Evolutionary conservation across 208 protist species (phyloP).

Genomic region (Wallacemonas rigidus): DNA sequence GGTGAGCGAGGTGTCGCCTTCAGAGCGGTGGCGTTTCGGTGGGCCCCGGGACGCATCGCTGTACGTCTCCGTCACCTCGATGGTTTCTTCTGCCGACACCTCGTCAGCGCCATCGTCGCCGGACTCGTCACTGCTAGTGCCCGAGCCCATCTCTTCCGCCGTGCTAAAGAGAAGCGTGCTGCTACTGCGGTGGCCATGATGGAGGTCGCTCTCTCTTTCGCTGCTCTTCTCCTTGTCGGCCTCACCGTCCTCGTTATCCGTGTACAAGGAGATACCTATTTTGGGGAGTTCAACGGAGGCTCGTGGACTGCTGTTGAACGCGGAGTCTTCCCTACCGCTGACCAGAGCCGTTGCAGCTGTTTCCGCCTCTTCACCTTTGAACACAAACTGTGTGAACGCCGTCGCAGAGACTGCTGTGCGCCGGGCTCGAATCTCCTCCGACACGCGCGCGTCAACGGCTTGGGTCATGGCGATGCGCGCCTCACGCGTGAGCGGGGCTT

Average conservation of each 20-base stretch:
- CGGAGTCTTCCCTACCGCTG: background rate
- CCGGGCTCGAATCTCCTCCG: conserved; percentile 36
- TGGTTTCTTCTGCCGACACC: background rate
- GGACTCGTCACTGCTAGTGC: background rate
- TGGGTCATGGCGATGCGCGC: conserved; percentile 43
- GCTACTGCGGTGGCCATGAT: background rate
- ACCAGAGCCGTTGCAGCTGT: background rate
- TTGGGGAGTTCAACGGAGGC: conserved; percentile 33
- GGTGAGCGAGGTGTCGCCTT: background rate
- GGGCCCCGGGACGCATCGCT: background rate
- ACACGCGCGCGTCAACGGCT: conserved; percentile 30
- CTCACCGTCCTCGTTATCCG: conserved; percentile 14
- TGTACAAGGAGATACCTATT: conserved; percentile 48
- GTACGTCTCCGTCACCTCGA: conserved; percentile 22
- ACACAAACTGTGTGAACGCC: conserved; percentile 64
- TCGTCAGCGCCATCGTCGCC: background rate
- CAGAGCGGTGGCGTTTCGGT: background rate
- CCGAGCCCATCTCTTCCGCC: background rate
- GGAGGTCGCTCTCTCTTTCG: background rate
- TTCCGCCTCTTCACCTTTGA: conserved; percentile 27
- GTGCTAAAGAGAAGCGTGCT: conserved; percentile 9
- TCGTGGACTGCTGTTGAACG: background rate
- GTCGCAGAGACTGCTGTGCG: conserved; percentile 71
- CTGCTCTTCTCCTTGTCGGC: background rate
- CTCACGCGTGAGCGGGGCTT: conserved; percentile 43